phyloP scores from a whole-genome alignment of 768 basidiomycete genomes.

The Kwoniella sp. region DNA sequence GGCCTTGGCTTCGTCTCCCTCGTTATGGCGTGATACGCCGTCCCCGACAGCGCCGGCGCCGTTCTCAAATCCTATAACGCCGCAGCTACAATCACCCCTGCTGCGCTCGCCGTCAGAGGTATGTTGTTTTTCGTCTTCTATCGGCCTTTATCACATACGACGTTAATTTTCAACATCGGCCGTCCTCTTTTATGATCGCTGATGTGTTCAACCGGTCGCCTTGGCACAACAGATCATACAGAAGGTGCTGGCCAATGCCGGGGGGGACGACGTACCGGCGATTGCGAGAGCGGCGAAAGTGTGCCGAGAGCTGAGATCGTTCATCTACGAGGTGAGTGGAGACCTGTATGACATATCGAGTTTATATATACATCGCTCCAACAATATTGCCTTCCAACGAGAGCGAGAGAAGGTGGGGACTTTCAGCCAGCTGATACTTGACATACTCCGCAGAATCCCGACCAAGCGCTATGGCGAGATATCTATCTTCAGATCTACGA shows the following conservation, averaged over 20 bases:
- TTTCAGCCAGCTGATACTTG: not conserved
- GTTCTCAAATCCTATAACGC: slow-evolving; percentile 3
- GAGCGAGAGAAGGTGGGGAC: not conserved
- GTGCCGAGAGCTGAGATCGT: slow-evolving; percentile 40
- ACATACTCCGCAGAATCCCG: slow-evolving; percentile 32
- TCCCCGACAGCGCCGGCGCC: not conserved
- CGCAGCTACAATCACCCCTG: slow-evolving; percentile 26
- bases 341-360: not conserved
- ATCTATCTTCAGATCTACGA: slow-evolving; percentile 44
- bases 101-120: slow-evolving; percentile 38
- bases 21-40: not conserved
- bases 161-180: too few relatives aligned
- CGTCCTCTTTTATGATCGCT: not conserved
- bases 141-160: too few relatives aligned
- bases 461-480: slow-evolving; percentile 49
- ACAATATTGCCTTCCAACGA: not conserved
- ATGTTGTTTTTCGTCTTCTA: slow-evolving; percentile 8
- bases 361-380: not conserved
- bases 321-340: slow-evolving; percentile 49
- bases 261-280: slow-evolving; percentile 24
- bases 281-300: slow-evolving; percentile 39
- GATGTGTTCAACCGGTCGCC: not conserved
- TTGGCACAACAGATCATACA: slow-evolving; percentile 41
- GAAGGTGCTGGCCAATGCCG: slow-evolving; percentile 35
- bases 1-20: not conserved